A percentile compares a stretch with the other conserved stretches of the same genome.
Conservation (phyloP, 148 eudicot genomes). For the Vaccinium macrocarpon region DNA sequence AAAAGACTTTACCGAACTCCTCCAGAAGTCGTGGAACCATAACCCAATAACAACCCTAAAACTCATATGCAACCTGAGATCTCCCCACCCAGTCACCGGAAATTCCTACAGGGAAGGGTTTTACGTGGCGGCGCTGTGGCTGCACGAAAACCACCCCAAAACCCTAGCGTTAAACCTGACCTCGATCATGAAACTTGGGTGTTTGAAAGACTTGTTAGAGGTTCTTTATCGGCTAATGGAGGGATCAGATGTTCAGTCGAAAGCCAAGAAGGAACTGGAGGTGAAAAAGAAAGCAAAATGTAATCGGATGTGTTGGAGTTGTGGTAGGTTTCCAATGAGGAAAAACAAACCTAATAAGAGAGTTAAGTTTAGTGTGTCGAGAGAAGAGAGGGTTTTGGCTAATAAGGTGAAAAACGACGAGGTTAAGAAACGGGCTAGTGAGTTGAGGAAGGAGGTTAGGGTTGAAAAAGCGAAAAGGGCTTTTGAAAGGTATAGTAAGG, state of each 20-base stretch:
- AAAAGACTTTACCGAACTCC: not conserved
- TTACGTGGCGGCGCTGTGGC: constrained; percentile 18
- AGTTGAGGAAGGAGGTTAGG: constrained; percentile 20
- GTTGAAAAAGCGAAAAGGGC: constrained; percentile 21
- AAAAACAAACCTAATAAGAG: not conserved
- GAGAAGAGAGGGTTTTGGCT: not conserved
- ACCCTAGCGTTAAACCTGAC: constrained; percentile 18
- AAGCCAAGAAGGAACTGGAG: not conserved
- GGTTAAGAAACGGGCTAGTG: constrained; percentile 19
- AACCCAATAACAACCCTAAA: constrained; percentile 13
- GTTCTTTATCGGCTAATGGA: constrained; percentile 15
- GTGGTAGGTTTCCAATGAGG: not conserved
- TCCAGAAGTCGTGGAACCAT: constrained; percentile 3
- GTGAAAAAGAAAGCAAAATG: not conserved
- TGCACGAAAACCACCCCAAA: constrained; percentile 25
- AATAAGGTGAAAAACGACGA: not conserved
- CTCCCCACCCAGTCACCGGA: constrained; percentile 17
- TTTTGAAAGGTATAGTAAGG: constrained; percentile 13
- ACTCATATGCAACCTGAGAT: constrained; percentile 23
- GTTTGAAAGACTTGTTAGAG: constrained; percentile 21
- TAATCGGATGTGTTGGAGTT: not conserved
- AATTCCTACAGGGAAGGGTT: constrained; percentile 19
- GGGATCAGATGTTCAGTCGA: constrained; percentile 5
- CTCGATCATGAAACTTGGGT: not conserved
- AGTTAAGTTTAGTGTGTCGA: not conserved